Evolutionary conservation across 768 basidiomycete species (phyloP).

Genomic region (Tephrocybe rancida): DNA sequence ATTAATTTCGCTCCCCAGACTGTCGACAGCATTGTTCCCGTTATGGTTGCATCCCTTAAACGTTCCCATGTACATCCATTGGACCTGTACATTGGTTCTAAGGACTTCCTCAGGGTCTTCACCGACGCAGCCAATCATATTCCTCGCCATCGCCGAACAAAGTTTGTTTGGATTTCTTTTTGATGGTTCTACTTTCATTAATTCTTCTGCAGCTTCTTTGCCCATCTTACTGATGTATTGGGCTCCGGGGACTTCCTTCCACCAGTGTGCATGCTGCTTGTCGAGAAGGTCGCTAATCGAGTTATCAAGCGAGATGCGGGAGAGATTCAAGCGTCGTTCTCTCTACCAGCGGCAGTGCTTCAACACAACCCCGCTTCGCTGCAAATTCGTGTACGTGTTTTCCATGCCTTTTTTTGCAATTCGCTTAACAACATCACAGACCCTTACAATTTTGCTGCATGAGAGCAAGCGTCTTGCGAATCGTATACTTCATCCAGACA

Average conservation of each 20-base stretch:
- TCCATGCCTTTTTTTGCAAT: neutral
- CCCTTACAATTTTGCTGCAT: constrained; percentile 61
- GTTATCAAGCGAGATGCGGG: constrained; percentile 62
- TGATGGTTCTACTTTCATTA: neutral
- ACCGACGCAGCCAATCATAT: constrained; percentile 92
- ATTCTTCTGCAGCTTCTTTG: constrained; percentile 69
- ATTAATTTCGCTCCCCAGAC: constrained; percentile 53
- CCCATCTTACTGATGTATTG: constrained; percentile 82
- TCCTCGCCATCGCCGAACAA: constrained; percentile 89
- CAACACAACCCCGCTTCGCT: constrained; percentile 51
- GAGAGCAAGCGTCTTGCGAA: constrained; percentile 65
- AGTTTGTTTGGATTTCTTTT: constrained; percentile 48
- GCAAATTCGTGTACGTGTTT: constrained; percentile 53
- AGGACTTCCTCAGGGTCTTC: constrained; percentile 88
- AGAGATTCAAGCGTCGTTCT: constrained; percentile 60
- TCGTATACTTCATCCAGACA: constrained; percentile 40
- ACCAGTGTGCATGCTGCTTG: constrained; percentile 80
- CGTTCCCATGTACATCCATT: constrained; percentile 52
- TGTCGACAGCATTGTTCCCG: constrained; percentile 90
- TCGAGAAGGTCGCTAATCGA: constrained; percentile 76
- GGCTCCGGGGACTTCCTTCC: constrained; percentile 81
- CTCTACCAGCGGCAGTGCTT: constrained; percentile 68
- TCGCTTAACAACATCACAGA: constrained; percentile 36
- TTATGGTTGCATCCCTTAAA: constrained; percentile 83
- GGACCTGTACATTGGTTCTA: constrained; percentile 67